Conservation (phyloP, 208 protist species). For the Borovskyia barvae region DNA sequence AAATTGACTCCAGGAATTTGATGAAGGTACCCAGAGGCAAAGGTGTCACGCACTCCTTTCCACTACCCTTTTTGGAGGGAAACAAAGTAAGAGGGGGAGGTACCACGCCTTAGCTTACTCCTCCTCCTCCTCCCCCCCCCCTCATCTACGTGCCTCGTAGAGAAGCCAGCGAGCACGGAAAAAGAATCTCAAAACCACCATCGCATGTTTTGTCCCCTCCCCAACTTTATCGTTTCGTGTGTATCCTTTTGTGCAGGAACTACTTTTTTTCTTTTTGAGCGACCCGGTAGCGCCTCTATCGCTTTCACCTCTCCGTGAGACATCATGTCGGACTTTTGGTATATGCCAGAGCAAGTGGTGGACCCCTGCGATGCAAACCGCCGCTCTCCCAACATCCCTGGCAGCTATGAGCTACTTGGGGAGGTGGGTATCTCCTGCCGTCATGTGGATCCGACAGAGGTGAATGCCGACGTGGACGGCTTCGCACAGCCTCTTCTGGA, state of each 20-base stretch:
- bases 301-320: not conserved
- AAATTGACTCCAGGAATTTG: too few relatives aligned
- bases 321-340: conserved; percentile 61
- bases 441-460: conserved; percentile 26
- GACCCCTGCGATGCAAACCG: conserved; percentile 57
- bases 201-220: not conserved
- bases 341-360: conserved; percentile 37
- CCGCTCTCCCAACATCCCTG: conserved; percentile 33
- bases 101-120: too few relatives aligned
- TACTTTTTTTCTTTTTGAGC: conserved; percentile 9
- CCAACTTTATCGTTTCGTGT: conserved; percentile 5
- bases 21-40: too few relatives aligned
- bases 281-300: not conserved
- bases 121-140: too few relatives aligned
- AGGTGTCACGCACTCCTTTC: too few relatives aligned
- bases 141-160: too few relatives aligned
- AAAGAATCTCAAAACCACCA: not conserved
- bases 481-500: conserved; percentile 37
- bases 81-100: too few relatives aligned
- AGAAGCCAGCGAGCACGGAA: too few relatives aligned
- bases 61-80: too few relatives aligned
- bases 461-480: conserved; percentile 24
- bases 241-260: conserved; percentile 13
- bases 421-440: conserved; percentile 38
- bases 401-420: conserved; percentile 42